Evolutionary conservation across 1,284 basidiomycete genomes (phyloP).

Genomic region (Irpex sp.): DNA sequence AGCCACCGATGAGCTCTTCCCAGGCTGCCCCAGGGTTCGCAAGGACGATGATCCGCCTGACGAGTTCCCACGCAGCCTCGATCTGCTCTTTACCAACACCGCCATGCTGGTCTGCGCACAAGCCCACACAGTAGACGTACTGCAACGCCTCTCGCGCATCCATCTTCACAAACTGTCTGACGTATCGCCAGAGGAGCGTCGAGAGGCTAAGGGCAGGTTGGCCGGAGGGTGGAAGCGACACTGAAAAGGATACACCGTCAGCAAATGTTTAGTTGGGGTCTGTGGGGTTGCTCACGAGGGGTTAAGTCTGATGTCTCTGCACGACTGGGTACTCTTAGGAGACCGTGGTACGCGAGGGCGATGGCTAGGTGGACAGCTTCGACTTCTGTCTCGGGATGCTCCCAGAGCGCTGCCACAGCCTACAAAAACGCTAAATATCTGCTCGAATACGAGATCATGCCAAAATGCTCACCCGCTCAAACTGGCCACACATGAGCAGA

Average conservation of each 20-base stretch:
- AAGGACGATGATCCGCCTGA: constrained; percentile 83
- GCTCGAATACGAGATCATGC: constrained; percentile 5
- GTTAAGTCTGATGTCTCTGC: constrained; percentile 79
- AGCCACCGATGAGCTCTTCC: constrained; percentile 89
- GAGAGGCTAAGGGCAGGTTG: constrained; percentile 77
- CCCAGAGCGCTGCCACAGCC: constrained; percentile 89
- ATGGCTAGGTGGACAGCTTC: constrained; percentile 95
- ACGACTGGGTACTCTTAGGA: constrained; percentile 77
- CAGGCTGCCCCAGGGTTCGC: constrained; percentile 81
- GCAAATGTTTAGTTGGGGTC: too few relatives aligned
- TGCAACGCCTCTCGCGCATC: constrained; percentile 92
- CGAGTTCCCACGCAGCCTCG: constrained; percentile 81
- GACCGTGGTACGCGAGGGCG: constrained; percentile 89
- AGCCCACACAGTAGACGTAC: constrained; percentile 88
- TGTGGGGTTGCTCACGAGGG: constrained; percentile 49
- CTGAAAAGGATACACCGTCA: constrained; percentile 27
- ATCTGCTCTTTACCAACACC: constrained; percentile 79
- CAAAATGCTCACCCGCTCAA: constrained; percentile 68
- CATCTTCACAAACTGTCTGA: constrained; percentile 86
- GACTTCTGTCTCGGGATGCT: constrained; percentile 82
- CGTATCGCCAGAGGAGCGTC: constrained; percentile 88
- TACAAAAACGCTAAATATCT: constrained; percentile 23
- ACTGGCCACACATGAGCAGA: constrained; percentile 88
- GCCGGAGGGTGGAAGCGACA: constrained; percentile 57
- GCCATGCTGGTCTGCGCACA: constrained; percentile 72